phyloP scores from a whole-genome alignment of 345 rosid species.

The Trapa incisa region DNA sequence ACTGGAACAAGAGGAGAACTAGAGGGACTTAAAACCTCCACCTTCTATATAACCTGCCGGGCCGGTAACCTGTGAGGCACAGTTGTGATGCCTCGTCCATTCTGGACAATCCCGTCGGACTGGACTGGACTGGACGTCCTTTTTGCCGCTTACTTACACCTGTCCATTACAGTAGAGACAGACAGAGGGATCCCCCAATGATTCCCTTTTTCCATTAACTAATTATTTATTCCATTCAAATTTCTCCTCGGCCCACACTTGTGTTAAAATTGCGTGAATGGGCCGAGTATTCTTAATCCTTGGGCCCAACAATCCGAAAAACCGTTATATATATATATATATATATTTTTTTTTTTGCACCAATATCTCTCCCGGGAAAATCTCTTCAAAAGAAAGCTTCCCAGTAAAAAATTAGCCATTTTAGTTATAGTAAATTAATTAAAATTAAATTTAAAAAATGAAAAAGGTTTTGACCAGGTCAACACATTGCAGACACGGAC shows the following conservation, averaged over 20 bases:
- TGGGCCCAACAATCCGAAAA: not conserved
- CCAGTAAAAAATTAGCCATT: too few species aligned
- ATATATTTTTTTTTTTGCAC: too few species aligned
- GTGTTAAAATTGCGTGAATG: too few species aligned
- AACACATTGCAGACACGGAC: constrained; percentile 2
- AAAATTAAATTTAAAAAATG: not conserved
- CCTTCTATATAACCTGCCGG: not conserved
- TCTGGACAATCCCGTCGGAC: not conserved
- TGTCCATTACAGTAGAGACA: not conserved
- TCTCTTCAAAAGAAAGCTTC: not conserved
- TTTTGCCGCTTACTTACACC: not conserved
- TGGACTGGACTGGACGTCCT: not conserved
- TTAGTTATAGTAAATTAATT: too few species aligned
- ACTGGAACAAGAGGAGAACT: not conserved
- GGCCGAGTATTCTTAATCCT: not conserved
- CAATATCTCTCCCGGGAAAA: not conserved
- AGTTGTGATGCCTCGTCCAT: not conserved
- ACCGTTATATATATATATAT: not conserved
- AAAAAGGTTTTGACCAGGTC: not conserved
- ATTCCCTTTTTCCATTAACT: not conserved
- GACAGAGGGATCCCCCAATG: not conserved
- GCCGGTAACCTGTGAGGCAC: constrained; percentile 1
- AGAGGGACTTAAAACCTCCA: not conserved
- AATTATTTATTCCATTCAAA: not conserved
- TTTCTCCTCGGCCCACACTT: too few species aligned